Evolutionary conservation across 306 rosid genomes (phyloP).

Genomic region (Malus sylvestris): DNA sequence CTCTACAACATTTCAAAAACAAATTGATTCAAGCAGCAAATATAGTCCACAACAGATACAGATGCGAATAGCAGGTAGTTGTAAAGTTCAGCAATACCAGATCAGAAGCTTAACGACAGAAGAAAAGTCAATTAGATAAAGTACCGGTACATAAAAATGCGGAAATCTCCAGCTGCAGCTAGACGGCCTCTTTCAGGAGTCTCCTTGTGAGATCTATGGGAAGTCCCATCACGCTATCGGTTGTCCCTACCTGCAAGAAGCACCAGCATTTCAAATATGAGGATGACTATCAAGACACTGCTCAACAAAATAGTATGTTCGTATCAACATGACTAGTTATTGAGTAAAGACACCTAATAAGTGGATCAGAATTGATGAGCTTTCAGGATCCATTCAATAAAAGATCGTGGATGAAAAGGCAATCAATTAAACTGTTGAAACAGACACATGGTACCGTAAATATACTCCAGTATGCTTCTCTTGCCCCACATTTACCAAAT

Average conservation of each 20-base stretch:
- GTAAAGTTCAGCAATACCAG: neutral
- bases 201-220: conserved; percentile 69
- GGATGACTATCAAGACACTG: neutral
- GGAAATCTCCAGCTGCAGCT: conserved; percentile 12
- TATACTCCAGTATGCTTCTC: neutral
- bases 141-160: neutral
- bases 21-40: neutral
- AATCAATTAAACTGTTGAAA: neutral
- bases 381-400: neutral
- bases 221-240: conserved; percentile 96
- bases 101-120: neutral
- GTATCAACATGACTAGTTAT: neutral
- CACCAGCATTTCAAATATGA: conserved; percentile 13
- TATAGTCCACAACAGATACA: neutral
- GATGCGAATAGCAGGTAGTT: neutral
- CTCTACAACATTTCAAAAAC: neutral
- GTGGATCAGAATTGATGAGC: neutral
- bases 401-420: neutral
- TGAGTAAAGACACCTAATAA: neutral
- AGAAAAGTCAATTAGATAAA: neutral
- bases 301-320: neutral
- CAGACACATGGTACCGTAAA: neutral
- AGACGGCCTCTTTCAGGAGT: conserved; percentile 61
- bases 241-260: conserved; percentile 75
- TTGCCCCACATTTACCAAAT: neutral